Conservation (phyloP, 208 protist genomes). For the Crithidia sp. region DNA sequence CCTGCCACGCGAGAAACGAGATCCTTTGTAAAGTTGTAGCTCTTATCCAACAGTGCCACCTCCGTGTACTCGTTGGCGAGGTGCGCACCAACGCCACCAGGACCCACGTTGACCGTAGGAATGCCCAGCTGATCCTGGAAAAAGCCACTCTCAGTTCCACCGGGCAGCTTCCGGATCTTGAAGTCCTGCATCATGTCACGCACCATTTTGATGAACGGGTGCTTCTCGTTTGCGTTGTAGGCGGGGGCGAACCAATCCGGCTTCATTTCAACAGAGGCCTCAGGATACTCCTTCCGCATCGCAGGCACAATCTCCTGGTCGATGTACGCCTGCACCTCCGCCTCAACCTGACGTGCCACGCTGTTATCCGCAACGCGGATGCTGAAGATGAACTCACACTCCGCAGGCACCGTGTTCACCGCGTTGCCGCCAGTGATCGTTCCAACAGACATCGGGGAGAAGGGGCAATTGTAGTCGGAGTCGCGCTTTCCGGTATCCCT, state of each 20-base stretch:
- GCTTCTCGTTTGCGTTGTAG: slow-evolving; percentile 34
- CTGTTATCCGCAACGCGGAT: slow-evolving; percentile 35
- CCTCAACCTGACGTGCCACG: slow-evolving; percentile 19
- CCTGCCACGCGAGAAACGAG: slow-evolving; percentile 17
- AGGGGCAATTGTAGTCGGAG: slow-evolving; percentile 29
- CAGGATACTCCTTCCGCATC: slow-evolving; percentile 42
- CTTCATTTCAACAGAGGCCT: slow-evolving; percentile 24
- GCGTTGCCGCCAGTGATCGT: slow-evolving; percentile 46
- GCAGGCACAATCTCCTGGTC: slow-evolving; percentile 28
- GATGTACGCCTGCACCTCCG: slow-evolving; percentile 37
- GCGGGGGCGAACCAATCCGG: slow-evolving; percentile 9
- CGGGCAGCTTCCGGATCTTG: slow-evolving; percentile 23
- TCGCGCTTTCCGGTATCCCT: slow-evolving; percentile 26
- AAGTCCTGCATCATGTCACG: slow-evolving; percentile 15
- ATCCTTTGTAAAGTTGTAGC: slow-evolving; percentile 25
- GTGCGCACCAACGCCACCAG: slow-evolving; percentile 45
- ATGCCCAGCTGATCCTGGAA: slow-evolving; percentile 49
- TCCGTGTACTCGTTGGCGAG: slow-evolving; percentile 55
- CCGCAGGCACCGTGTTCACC: slow-evolving; percentile 52
- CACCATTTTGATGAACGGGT: slow-evolving; percentile 43
- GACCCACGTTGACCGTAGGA: slow-evolving; percentile 45
- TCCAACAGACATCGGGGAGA: slow-evolving; percentile 29
- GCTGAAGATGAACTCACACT: slow-evolving; percentile 44
- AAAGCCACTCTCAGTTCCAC: slow-evolving; percentile 48
- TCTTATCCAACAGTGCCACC: slow-evolving; percentile 27